A percentile compares a stretch with the other conserved stretches of the same genome.
phyloP scores from a whole-genome alignment of 225 moss, liverwort and hornwort genomes.

The Bryum argenteum region DNA sequence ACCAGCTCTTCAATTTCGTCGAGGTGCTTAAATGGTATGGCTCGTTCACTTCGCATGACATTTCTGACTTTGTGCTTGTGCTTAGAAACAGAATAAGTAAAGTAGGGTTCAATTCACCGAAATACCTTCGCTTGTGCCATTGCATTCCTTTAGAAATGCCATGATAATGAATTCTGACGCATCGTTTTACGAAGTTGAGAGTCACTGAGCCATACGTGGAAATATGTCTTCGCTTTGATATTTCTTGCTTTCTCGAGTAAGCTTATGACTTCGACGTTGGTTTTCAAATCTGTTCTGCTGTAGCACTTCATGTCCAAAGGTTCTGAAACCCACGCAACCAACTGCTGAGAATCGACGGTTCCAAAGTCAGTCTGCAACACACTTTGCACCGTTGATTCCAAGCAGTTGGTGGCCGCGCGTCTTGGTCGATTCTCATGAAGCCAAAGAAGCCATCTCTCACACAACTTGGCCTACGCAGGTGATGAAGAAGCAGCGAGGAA shows the following conservation, averaged over 20 bases:
- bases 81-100: slow-evolving; percentile 11
- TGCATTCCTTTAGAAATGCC: too few species aligned
- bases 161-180: not conserved
- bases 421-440: slow-evolving; percentile 24
- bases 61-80: not conserved
- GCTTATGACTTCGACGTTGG: too few species aligned
- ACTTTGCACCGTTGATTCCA: slow-evolving; percentile 30
- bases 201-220: not conserved
- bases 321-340: slow-evolving; percentile 18
- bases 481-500: slow-evolving; percentile 32
- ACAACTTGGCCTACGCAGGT: slow-evolving; percentile 16
- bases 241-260: not conserved
- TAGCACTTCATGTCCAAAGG: slow-evolving; percentile 22
- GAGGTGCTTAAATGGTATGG: slow-evolving; percentile 24
- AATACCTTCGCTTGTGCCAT: not conserved
- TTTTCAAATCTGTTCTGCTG: too few species aligned
- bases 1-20: slow-evolving; percentile 19
- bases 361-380: not conserved
- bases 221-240: not conserved
- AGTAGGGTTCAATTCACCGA: not conserved
- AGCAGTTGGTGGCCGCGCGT: slow-evolving; percentile 32
- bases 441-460: slow-evolving; percentile 12
- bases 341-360: slow-evolving; percentile 39
- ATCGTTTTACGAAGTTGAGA: not conserved
- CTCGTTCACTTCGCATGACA: slow-evolving; percentile 4